A percentile compares a stretch with the other conserved stretches of the same genome.
Conservation (phyloP, 257 asterid species). For the Avicennia marina region DNA sequence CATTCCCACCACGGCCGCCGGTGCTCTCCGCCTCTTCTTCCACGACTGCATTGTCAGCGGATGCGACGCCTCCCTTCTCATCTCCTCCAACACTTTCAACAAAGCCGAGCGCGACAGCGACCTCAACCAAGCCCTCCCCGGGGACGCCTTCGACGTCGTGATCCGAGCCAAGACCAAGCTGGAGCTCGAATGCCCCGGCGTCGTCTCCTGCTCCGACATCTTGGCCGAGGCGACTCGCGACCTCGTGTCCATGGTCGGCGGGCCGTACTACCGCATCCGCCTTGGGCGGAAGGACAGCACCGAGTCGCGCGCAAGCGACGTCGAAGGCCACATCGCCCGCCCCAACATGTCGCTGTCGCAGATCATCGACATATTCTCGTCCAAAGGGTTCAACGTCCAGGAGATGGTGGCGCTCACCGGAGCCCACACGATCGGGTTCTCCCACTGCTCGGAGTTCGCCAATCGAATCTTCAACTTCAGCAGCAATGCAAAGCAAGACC, state of each 20-base stretch:
- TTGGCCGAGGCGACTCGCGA: conserved; percentile 71
- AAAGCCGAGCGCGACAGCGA: conserved; percentile 64
- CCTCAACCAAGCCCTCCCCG: conserved; percentile 68
- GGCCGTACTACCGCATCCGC: conserved; percentile 52
- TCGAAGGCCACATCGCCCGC: conserved; percentile 71
- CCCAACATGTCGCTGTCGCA: conserved; percentile 50
- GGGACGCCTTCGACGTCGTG: conserved; percentile 73
- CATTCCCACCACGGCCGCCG: conserved; percentile 80
- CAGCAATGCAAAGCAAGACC: conserved; percentile 34
- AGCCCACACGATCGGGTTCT: conserved; percentile 82
- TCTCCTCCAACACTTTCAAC: conserved; percentile 45
- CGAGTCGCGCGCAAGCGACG: conserved; percentile 38
- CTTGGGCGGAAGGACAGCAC: conserved; percentile 68
- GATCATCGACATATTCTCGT: conserved; percentile 43
- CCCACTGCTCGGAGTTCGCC: conserved; percentile 72
- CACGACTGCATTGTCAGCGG: conserved; percentile 91
- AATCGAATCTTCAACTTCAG: conserved; percentile 48
- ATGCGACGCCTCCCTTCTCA: conserved; percentile 79
- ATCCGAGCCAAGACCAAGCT: conserved; percentile 62
- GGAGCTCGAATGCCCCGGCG: conserved; percentile 74
- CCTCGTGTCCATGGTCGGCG: conserved; percentile 71
- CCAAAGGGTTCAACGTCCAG: conserved; percentile 34
- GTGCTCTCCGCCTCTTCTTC: conserved; percentile 81
- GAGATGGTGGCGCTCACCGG: conserved; percentile 82
- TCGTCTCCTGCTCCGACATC: conserved; percentile 80